Base-by-base conservation (phyloP, 768 basidiomycete genomes). In the Clitopilus hobsonii region DNA sequence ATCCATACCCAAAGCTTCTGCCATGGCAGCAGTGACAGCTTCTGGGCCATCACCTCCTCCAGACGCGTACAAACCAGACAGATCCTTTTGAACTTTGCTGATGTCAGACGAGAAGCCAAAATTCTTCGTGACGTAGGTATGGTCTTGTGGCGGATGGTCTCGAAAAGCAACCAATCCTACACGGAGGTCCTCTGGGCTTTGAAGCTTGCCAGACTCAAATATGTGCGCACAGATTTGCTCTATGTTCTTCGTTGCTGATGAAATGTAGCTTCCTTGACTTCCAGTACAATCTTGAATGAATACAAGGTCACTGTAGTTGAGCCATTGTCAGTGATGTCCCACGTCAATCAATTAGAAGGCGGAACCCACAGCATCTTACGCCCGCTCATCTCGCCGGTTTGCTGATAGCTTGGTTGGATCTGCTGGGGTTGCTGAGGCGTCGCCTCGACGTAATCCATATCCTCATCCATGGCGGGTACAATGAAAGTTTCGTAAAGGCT, bases 71-170 rank as follows among this genome's bases (percentile, higher is more conserved):
- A 96, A 74, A 16, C 81, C 78, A 45, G 90, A 88, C 38, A 98
- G 77, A 67, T 94, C 82, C 61, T 80, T 85, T 62, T 96, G 89
- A 22, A 98, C 90, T 65, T 89, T 82, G 63, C 81, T 78, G 61
- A 96, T 94, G 66, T 96, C 90, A 10, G 91, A 92, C 22, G 94
- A 89, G 72, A 98, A 98, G 1, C 91, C 91, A 78, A 94, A 93
- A 67, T 90, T 94, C 76, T 89, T 93, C 64, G 87, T 88, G 58
- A 98, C 76, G 68, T 94, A 98, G 54, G 94, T 94, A 64, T 91
- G 92, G 67, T 98, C 95, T 74, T 98, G 95, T 14, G 95, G 95
- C 23, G 95, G 95, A 66, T 98, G 93, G 74, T 98, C 95, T 58
- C 96, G 84, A 73, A 95, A 98, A 38, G 94, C 94, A 60, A 98